Base-by-base conservation (phyloP, 2,329 filamentous ascomycete genomes). In the Epichloe baconii region DNA sequence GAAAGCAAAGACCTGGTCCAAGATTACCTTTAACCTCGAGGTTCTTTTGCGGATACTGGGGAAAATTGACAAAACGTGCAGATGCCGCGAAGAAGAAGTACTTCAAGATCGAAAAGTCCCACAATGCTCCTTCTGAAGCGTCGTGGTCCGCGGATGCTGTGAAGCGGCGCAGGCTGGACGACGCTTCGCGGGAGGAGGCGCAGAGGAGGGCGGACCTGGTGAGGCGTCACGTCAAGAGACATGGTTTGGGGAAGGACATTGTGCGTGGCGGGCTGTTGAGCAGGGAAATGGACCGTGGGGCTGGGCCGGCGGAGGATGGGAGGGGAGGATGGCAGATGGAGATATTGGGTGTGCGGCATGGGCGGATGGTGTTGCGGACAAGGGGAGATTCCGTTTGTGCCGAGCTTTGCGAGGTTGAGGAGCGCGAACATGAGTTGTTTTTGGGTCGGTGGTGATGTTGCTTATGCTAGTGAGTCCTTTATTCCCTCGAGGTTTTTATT, bases 81-180 rank as follows among this genome's bases (percentile, higher is more conserved):
- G 79, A 82, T 54, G 48, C 64, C 14, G 72, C 73, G 43, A 85
- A 79, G 63, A 75, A 74, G 38, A 83, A 79, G 56, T 87, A 86
- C 60, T 87, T 86, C 65, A 82, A 79, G 58, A 76, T 86, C 47
- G 78, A 84, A 61, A 75, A 72, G 44, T 71, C 77, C 40, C 71
- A 76, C 50, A 72, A 71, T 15, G 78, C 78, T 0, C 73, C 79
- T 0, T 55, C 68, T 2, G 65, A 63, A 7, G 70, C 75, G 0
- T 65, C 71, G 15, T 85, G 81, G 68, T 79, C 80, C 8, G 66
- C 71, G n/a, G 70, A 77, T 44, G 72, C 73, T 6, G 76, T 84
- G 51, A 82, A 79, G 64, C 72, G 71, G 56, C 78, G 78, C 49
- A 73, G 73, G 53, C 55, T 69, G 3, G 68, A 76, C 35, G 68